These are phyloP conservation scores for Thalassiosira allenii DNA, from an alignment of 352 stramenopile species.

Conservation along the genomic window DNA sequence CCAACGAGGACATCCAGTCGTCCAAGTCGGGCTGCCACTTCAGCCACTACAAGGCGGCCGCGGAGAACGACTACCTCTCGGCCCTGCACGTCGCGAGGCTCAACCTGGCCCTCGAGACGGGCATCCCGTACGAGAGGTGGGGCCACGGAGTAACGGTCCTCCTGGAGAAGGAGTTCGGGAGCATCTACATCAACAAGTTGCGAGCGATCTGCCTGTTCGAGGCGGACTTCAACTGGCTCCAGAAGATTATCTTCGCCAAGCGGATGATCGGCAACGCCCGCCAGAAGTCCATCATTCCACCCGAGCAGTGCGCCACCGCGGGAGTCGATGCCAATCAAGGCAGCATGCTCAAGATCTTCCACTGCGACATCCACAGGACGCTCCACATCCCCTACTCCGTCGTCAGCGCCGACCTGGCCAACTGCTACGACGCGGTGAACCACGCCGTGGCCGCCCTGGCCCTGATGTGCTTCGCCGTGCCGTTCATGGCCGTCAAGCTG, in stretches of 20 bases:
- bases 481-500: constrained; percentile 1
- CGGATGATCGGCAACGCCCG: too few relatives aligned
- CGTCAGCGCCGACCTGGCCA: too few relatives aligned
- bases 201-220: constrained; percentile 33
- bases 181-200: constrained; percentile 23
- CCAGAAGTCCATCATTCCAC: too few relatives aligned
- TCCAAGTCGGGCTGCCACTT: constrained; percentile 32
- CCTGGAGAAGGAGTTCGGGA: constrained; percentile 31
- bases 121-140: constrained; percentile 15
- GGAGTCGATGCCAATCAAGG: too few relatives aligned
- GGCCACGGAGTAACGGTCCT: constrained; percentile 15
- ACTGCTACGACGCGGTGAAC: too few relatives aligned
- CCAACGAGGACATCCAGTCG: constrained; percentile 20
- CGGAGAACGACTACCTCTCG: background rate
- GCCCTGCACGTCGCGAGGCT: constrained; percentile 18
- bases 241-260: too few relatives aligned
- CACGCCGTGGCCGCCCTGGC: too few relatives aligned
- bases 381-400: too few relatives aligned
- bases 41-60: constrained; percentile 27
- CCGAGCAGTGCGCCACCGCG: too few relatives aligned
- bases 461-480: too few relatives aligned
- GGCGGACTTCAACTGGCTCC: constrained; percentile 44
- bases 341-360: too few relatives aligned
- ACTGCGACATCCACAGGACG: too few relatives aligned
- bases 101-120: background rate